phyloP scores from a whole-genome alignment of 2,329 filamentous ascomycete species.

The Talaromyces marneffei region DNA sequence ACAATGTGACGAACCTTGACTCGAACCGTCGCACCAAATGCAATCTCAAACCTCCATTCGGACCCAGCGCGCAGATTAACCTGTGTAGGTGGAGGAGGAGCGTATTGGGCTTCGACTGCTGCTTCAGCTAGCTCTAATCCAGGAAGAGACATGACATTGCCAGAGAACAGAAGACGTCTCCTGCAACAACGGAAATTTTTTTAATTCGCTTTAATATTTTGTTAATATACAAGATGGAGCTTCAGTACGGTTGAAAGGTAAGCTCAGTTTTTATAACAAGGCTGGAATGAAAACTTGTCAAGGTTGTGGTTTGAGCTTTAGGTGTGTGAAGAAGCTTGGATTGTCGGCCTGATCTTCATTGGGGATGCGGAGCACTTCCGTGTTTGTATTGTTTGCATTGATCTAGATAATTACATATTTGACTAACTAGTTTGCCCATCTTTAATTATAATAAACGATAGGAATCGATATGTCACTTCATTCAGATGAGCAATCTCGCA shows the following conservation, averaged over 20 bases:
- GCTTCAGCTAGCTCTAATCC: constrained; percentile 64
- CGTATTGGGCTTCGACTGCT: constrained; percentile 44
- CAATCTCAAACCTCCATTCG: constrained; percentile 75
- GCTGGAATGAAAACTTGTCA: neutral
- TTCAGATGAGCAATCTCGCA: neutral
- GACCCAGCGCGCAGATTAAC: constrained; percentile 57
- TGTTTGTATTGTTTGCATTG: constrained; percentile 7
- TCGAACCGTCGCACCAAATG: constrained; percentile 48
- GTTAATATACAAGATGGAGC: neutral
- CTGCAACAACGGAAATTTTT: neutral
- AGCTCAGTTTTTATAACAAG: neutral
- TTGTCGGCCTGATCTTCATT: neutral
- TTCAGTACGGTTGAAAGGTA: neutral
- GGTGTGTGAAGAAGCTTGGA: neutral
- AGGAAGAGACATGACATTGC: constrained; percentile 61
- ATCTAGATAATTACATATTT: neutral
- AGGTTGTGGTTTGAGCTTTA: neutral
- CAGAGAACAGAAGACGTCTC: neutral
- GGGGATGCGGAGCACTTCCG: constrained; percentile 6
- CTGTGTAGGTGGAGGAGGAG: constrained; percentile 37
- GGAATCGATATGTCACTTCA: neutral
- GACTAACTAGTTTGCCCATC: no score
- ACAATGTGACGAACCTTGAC: constrained; percentile 43
- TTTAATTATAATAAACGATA: no score
- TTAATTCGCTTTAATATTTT: neutral